Base-by-base conservation (phyloP, 2,329 filamentous ascomycete species). In the Pyrenophora seminiperda region DNA sequence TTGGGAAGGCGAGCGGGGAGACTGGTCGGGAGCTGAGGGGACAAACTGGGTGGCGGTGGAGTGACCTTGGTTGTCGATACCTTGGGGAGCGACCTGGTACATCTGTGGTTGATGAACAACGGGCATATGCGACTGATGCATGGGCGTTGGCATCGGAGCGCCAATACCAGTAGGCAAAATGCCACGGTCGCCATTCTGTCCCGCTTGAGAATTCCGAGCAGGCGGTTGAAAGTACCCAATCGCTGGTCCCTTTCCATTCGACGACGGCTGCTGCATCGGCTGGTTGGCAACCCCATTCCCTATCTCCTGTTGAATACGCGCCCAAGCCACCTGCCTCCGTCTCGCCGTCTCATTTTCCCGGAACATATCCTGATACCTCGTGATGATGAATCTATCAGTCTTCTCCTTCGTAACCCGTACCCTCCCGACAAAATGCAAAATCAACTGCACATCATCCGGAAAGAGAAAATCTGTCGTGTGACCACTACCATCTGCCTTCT, bases 361-460 rank as follows among this genome's bases (percentile, higher is more conserved):
- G 4, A 47, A 14, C 9, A 15, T 31, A 18, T 19, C 3, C 11
- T 7, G 14, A 27, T 54, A 41, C 7, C 50, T 42, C n/a, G 7
- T 4, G 4, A 59, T 37, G 9, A 53, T 24, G 4, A 15, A 11
- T 2, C 14, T 10, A 19, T 60, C 57, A 1, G 41, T 24, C 13
- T 53, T 37, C 2, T 29, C 29, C 4, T 9, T 2, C 6, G 44
- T 58, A 27, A 47, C 17, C 0, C 24, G 3, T 3, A 34, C 54
- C 4, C 47, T 46, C 9, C 57, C 54, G 14, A 55, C 50, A 2
- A 44, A 13, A 4, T 47, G n/a, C 7, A 65, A 19, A 22, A 65
- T 61, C 9, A 27, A 17, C 3, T 59, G 53, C 5, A 65, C 38
- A 18, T 62, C 62, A 5, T 65, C 59, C 7, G 60, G 62, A 30